Base-by-base conservation (phyloP, 2,329 filamentous ascomycete species). In the Arthrobotrys sphaeroides region DNA sequence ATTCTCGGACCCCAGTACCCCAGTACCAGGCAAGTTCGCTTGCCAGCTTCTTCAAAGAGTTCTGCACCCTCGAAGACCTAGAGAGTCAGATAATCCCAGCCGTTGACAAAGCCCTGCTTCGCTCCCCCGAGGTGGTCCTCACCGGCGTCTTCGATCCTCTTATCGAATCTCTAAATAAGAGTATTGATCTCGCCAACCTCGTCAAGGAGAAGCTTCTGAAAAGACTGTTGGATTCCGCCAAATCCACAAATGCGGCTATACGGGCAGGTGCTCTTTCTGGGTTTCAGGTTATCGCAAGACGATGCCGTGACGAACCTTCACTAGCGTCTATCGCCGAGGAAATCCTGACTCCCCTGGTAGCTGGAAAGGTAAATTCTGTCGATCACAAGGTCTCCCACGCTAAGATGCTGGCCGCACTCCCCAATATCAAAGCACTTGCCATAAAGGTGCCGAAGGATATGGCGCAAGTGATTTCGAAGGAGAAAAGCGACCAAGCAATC, bases 81-180 rank as follows among this genome's bases (percentile, higher is more conserved):
- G 87, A 88, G 62, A 90, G 88, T 77, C 88, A 94, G 45, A 81
- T 98, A 31, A 85, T 96, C 22, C 92, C 94, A 6, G 85, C 93
- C 0, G 84, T 98, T 12, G 95, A 99, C 81, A 97, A 97, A 83
- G 90, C 91, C 4, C 86, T 99, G 66, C 84, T 99, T 49, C 88
- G 96, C 81, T 90, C 94, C 5, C 96, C 95, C 0, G 95, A 99
- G 83, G 90, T 97, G 45, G 89, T 97, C 12, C 85, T 98, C 26
- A 89, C 90, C 79, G 91, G 93, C 77, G 86, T 97, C 22, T 84
- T 98, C 57, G 88, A 90, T 4, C 88, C 90, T 10, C 85, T 98
- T 49, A 86, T 96, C 73, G 82, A 86, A 6, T 88, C 92, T 26
- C 84, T 99, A 5, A 89, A 93, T 0, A 81, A 84, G 26, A 84